Evolutionary conservation across 306 rosid species (phyloP).

Genomic region (Gastrolobium bilobum): DNA sequence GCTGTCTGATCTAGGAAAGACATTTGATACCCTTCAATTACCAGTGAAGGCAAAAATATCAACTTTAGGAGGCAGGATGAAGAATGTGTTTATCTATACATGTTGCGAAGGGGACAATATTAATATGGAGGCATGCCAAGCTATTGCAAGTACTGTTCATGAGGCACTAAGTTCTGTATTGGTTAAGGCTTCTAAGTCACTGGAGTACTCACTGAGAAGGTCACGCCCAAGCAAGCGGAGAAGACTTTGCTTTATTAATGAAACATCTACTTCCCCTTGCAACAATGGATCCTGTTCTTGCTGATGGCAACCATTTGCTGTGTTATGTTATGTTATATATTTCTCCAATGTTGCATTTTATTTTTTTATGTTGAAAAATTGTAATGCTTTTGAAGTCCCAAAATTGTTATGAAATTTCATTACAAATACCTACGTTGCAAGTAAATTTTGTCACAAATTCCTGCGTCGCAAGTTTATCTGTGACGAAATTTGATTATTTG

Average conservation of each 20-base stretch:
- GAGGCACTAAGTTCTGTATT: constrained; percentile 67
- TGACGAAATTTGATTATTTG: too few species aligned
- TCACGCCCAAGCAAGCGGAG: constrained; percentile 64
- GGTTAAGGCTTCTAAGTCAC: constrained; percentile 66
- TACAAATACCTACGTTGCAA: too few species aligned
- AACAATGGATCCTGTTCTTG: constrained; percentile 41
- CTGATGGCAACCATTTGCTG: neutral
- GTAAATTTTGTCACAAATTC: too few species aligned
- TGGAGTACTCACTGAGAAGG: constrained; percentile 75
- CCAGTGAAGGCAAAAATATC: constrained; percentile 72
- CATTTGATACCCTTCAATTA: constrained; percentile 71
- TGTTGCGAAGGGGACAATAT: constrained; percentile 53
- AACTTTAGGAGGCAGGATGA: constrained; percentile 79
- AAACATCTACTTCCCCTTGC: constrained; percentile 51
- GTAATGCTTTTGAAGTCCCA: neutral
- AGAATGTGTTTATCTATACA: constrained; percentile 63
- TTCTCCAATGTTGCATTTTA: neutral
- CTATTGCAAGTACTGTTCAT: constrained; percentile 61
- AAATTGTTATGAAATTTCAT: too few species aligned
- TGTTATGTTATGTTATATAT: neutral
- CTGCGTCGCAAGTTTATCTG: too few species aligned
- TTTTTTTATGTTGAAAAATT: neutral
- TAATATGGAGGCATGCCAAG: constrained; percentile 54
- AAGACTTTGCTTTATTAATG: constrained; percentile 57
- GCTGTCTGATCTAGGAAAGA: constrained; percentile 71